Evolutionary conservation across 805 yeast species (phyloP), one percentile per base, ranked within the genome.

Genomic region (Kuraishia capsulata): DNA sequence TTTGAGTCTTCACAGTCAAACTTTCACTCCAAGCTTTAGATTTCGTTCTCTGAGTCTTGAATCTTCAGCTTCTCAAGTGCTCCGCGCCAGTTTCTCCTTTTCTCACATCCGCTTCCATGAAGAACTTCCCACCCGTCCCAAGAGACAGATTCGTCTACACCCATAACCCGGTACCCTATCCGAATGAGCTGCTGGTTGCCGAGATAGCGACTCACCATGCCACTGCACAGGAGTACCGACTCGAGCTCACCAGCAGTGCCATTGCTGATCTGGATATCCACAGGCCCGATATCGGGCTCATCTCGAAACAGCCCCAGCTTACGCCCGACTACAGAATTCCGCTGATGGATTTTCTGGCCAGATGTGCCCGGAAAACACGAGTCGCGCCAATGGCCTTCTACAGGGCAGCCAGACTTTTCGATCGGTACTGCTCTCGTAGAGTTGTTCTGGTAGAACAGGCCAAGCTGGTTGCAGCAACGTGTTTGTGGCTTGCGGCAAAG

Each of bases 401-500:
- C 69, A 65, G 73, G 40, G 71, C 82, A 0, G 76, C 81, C 30
- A 73, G 76, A 43, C 64, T 85, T 36, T 78, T 86, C 44, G 96
- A 86, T 54, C 70, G 95, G 39, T 86, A 86, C 61, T 81, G 90
- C 51, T 79, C 89, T 41, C 78, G 77, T 49, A 67, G 95, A 45
- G 73, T 84, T 5, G 86, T 87, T 1, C 65, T 81, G 41, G 69
- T 76, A 42, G 84, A 80, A 36, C 95, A 85, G 60, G 75, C 83
- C 35, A 92, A 85, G 58, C 68, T 86, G 35, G 87, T 86, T 6
- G 81, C 86, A 16, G 78, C 88, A 36, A 81, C 92, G 6, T 85
- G 92, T 47, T 64, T 86, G 24, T 86, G 95, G 95, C 65, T 86
- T 16, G 82, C 90, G 3, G 77, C 90, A 16, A 86, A 86, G 57